phyloP scores from a whole-genome alignment of 1,139 yeast species.

The Saccharomycopsis hybrid region DNA sequence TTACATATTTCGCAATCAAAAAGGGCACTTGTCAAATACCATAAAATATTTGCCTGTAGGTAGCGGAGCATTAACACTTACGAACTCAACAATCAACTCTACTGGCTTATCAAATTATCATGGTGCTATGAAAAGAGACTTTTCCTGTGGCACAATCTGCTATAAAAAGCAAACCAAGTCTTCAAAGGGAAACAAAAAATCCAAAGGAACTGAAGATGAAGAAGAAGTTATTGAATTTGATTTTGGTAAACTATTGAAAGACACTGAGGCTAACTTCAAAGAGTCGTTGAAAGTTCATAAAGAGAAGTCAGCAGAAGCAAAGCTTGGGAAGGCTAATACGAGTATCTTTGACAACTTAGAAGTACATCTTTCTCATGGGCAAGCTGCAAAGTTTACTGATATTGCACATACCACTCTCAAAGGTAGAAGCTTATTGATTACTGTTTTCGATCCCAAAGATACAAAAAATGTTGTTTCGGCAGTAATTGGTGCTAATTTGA shows the following conservation, averaged over 20 bases:
- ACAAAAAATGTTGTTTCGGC: slow-evolving; percentile 64
- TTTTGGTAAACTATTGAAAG: slow-evolving; percentile 31
- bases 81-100: too few relatives aligned
- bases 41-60: too few relatives aligned
- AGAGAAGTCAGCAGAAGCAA: slow-evolving; percentile 53
- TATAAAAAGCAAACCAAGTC: slow-evolving; percentile 8
- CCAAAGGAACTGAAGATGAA: slow-evolving; percentile 22
- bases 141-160: slow-evolving; percentile 4
- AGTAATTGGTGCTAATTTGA: slow-evolving; percentile 60
- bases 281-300: slow-evolving; percentile 46
- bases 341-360: slow-evolving; percentile 55
- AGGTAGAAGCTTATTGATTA: slow-evolving; percentile 63
- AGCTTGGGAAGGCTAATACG: slow-evolving; percentile 63
- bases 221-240: slow-evolving; percentile 32
- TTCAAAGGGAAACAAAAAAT: slow-evolving; percentile 14
- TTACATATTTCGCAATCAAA: too few relatives aligned
- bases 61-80: too few relatives aligned
- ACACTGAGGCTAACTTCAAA: slow-evolving; percentile 43
- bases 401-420: slow-evolving; percentile 74
- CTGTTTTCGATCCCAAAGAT: slow-evolving; percentile 77
- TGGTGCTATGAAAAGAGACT: not conserved
- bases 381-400: slow-evolving; percentile 44
- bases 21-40: too few relatives aligned
- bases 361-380: slow-evolving; percentile 45
- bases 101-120: too few relatives aligned